Evolutionary conservation across 257 asterid genomes (phyloP).

Genomic region (Verbascum thapsus): DNA sequence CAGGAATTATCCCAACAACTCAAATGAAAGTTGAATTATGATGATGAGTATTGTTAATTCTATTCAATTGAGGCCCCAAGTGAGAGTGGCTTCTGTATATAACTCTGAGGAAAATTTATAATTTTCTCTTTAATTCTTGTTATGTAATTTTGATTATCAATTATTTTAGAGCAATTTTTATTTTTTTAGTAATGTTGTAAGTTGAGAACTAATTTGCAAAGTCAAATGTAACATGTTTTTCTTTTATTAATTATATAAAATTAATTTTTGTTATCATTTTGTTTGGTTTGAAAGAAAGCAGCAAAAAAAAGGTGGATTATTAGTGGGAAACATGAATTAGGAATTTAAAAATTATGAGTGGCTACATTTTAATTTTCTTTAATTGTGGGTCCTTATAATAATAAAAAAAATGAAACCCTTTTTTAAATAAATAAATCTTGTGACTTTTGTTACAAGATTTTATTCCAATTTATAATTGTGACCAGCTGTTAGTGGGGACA

Average conservation of each 20-base stretch:
- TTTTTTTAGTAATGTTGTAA: constrained; percentile 22
- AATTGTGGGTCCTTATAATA: constrained; percentile 34
- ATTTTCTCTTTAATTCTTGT: constrained; percentile 16
- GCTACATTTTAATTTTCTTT: neutral
- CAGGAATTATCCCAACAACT: constrained; percentile 51
- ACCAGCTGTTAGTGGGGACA: constrained; percentile 88
- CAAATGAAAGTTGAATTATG: constrained; percentile 76
- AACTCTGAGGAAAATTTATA: constrained; percentile 18
- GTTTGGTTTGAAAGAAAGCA: constrained; percentile 5
- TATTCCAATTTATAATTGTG: constrained; percentile 38
- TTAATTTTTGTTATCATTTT: neutral
- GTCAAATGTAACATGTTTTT: constrained; percentile 42
- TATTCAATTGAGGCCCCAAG: constrained; percentile 65
- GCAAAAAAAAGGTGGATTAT: neutral
- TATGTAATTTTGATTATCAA: too few species aligned
- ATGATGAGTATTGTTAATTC: constrained; percentile 42
- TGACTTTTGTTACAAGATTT: constrained; percentile 43
- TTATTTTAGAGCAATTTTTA: constrained; percentile 38
- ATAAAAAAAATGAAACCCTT: neutral
- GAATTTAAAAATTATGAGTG: constrained; percentile 3
- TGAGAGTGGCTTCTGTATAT: constrained; percentile 90
- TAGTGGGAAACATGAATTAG: neutral
- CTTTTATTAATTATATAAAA: too few species aligned
- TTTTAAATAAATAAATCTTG: constrained; percentile 39
- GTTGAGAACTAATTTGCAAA: constrained; percentile 27